phyloP scores from a whole-genome alignment of 345 rosid species.

The Conringia planisiliqua region DNA sequence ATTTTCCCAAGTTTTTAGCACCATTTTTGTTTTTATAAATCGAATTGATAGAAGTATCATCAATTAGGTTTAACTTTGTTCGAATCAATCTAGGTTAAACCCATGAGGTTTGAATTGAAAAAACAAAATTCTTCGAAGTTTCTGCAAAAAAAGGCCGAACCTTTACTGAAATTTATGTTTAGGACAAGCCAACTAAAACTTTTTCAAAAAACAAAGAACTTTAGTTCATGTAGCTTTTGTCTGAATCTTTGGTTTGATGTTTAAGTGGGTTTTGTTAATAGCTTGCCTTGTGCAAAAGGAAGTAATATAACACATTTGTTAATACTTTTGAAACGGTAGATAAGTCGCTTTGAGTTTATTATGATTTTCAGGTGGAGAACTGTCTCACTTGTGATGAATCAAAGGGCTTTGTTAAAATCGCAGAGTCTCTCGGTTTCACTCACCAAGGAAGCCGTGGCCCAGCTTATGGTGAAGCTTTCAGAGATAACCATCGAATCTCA shows the following conservation, averaged over 20 bases:
- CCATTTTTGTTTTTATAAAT: too few relatives aligned
- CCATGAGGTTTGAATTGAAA: neutral
- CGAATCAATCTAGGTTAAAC: neutral
- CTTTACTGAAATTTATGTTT: neutral
- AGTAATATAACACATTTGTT: neutral
- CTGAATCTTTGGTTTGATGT: neutral
- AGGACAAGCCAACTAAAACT: too few relatives aligned
- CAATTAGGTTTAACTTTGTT: too few relatives aligned
- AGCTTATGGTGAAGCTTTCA: conserved; percentile 78
- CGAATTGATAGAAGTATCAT: too few relatives aligned
- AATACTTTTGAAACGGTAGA: neutral
- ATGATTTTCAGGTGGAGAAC: conserved; percentile 55
- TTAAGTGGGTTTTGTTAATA: neutral
- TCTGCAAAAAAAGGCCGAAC: neutral
- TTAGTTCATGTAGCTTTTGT: neutral
- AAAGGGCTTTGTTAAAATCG: conserved; percentile 54
- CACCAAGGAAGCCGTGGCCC: conserved; percentile 98
- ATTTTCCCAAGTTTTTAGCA: neutral
- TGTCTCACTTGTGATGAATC: conserved; percentile 70
- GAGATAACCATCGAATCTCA: conserved; percentile 80
- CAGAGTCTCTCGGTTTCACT: conserved; percentile 74
- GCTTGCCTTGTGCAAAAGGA: neutral
- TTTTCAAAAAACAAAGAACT: neutral
- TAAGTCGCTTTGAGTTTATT: neutral
- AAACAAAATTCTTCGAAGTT: neutral